Base-by-base conservation (phyloP, 352 stramenopile genomes). In the Phytophthora quininea region DNA sequence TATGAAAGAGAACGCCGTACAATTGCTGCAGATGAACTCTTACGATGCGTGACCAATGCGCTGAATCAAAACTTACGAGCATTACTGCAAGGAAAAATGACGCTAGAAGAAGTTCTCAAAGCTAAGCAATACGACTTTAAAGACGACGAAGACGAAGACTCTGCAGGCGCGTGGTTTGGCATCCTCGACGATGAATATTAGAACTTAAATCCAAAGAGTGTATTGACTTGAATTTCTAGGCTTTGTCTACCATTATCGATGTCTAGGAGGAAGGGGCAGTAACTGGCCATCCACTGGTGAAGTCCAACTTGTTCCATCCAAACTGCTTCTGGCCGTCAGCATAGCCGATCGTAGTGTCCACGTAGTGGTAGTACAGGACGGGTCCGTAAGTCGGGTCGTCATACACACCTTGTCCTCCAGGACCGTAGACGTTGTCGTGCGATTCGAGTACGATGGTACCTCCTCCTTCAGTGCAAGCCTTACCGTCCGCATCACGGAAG, bases 241-340 rank as follows among this genome's bases (percentile, higher is more conserved):
- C 35, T 40, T 40, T 11, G 35, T 40, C 35, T 40, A 40, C 35
- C 19, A 11, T 40, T 40, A 11, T 40, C 6, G 35, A 40, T 40
- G 35, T 40, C 10, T 40, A 40, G 6, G 6, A 40, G 6, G 35
- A 40, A 0, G 35, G 6, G 10, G 35, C 35, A 40, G 48, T 67
- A 4, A 81, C 69, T 2, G 73, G 73, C 73, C 73, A 81, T 9
- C 77, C 77, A 27, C 71, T 76, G 0, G 72, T 74, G 32, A 86
- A 86, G 58, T 73, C 75, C 56, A 86, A 69, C 33, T 76, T 78
- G 72, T 86, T 86, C 74, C 77, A 86, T n/a, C 77, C 74, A 33
- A 82, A 86, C 27, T 72, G 69, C 54, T 86, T 86, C 58, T 82
- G 46, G 11, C 77, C 72, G 49, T 86, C 77, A 0, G 69, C 66